A percentile compares a stretch with the other conserved stretches of the same genome.
phyloP scores from a whole-genome alignment of 257 asterid genomes.

The Misopates orontium region DNA sequence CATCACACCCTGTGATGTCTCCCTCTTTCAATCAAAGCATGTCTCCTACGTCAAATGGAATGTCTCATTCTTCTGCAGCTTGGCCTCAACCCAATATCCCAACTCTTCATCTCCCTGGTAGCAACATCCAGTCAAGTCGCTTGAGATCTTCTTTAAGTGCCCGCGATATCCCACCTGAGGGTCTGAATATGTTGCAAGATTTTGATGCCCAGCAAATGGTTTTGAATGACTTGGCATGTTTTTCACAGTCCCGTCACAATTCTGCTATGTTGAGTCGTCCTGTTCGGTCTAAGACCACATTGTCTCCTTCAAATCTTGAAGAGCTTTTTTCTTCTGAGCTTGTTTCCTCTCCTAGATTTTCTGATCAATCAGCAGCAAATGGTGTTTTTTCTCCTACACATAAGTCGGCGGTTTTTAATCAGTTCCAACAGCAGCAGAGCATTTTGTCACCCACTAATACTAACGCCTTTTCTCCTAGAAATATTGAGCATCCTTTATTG shows the following conservation, averaged over 20 bases:
- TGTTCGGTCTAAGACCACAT: constrained; percentile 41
- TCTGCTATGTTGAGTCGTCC: constrained; percentile 43
- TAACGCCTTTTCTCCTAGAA: constrained; percentile 58
- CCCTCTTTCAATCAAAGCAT: constrained; percentile 58
- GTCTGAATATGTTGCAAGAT: constrained; percentile 44
- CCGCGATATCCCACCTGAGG: constrained; percentile 61
- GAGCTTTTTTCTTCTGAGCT: constrained; percentile 73
- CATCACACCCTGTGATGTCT: constrained; percentile 67
- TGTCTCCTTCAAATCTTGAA: constrained; percentile 78
- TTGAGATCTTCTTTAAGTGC: constrained; percentile 77
- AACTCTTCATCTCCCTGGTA: constrained; percentile 68
- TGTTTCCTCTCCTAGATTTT: constrained; percentile 58
- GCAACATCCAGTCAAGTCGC: constrained; percentile 79
- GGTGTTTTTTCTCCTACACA: constrained; percentile 71
- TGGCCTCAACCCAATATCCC: constrained; percentile 86
- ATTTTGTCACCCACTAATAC: constrained; percentile 65
- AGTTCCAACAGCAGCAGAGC: constrained; percentile 70
- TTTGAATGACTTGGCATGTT: constrained; percentile 51
- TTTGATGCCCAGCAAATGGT: constrained; percentile 52
- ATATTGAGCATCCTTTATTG: constrained; percentile 57
- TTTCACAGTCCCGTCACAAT: constrained; percentile 46
- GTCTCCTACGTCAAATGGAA: constrained; percentile 68
- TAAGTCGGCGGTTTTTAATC: constrained; percentile 56
- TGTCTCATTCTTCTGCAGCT: constrained; percentile 46
- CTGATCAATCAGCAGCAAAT: constrained; percentile 59